Evolutionary conservation across 306 rosid genomes (phyloP), one percentile per base, ranked within the genome.

Genomic region (Dryas alaskensis): DNA sequence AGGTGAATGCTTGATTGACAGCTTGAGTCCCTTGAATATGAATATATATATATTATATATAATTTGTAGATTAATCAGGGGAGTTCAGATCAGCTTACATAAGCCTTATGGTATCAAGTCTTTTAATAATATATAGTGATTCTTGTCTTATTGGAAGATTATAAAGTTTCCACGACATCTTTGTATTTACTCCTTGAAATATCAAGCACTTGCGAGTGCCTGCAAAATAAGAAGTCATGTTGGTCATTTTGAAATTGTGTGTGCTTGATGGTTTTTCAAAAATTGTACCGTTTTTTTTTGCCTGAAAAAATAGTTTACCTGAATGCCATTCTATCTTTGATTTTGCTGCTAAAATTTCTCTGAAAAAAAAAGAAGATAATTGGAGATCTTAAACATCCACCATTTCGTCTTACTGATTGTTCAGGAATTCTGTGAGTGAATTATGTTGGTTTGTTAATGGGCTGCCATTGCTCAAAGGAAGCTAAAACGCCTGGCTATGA

Each of bases 381-480:
- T 10, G 49, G 47, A 69, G 49, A 10, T 8, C 39, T 42, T 53
- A 12, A 6, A 40, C 74, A 16, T 57, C 59, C 42, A 19, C 2
- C 40, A 25, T 55, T 40, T 25, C 16, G 44, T 58, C 53, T 54
- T 55, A 31, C 65, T 57, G 65, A 13, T 43, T 55, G 17, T 25
- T 59, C 58, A 72, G 79, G 77, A 78, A 61, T 25, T 78, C 61
- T 52, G 69, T n/a, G 31, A 76, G 78, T 53, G 64, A 83, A 53
- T 67, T 77, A 76, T 78, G 84, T 43, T 59, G 67, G 77, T 85
- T 60, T 67, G 46, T 68, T 61, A 62, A 94, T 94, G 99, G 99
- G 99, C 68, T 89, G 99, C 80, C 60, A 0, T 81, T 46, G 6
- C 27, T 92, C 98, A 47, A 88, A 89, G 86, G 60, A 75, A 81